Conservation (phyloP, 1,139 yeast genomes). For the Martiniozyma asiatica region DNA sequence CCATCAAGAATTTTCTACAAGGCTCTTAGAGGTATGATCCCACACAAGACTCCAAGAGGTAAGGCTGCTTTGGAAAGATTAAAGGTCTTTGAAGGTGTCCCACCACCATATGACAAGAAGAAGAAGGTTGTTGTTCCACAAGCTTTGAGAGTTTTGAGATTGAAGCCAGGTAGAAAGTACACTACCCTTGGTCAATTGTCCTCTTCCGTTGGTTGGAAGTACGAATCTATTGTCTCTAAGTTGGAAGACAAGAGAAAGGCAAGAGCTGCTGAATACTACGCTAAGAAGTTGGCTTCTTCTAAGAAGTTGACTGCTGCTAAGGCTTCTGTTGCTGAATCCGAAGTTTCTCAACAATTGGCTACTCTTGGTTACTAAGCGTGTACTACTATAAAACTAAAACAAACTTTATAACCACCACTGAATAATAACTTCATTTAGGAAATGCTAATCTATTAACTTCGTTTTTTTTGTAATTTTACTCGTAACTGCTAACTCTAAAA, state of each 20-base stretch:
- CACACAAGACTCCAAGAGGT: constrained; percentile 99
- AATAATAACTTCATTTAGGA: background rate
- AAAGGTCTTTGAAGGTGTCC: constrained; percentile 99
- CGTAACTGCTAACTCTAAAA: too few relatives aligned
- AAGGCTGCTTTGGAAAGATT: constrained; percentile 99
- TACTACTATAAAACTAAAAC: constrained; percentile 3
- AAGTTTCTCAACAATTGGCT: constrained; percentile 65
- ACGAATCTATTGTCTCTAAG: constrained; percentile 95
- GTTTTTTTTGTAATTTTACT: background rate
- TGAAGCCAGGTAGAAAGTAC: constrained; percentile 99
- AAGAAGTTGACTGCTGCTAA: constrained; percentile 76
- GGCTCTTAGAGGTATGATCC: constrained; percentile 98
- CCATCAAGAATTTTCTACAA: constrained; percentile 99
- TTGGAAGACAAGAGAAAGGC: constrained; percentile 99
- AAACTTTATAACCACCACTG: background rate
- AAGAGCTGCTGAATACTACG: constrained; percentile 97
- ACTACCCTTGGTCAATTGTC: constrained; percentile 96
- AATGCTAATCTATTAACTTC: background rate
- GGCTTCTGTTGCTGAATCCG: constrained; percentile 67
- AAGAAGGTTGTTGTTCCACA: constrained; percentile 99
- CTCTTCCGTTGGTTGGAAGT: constrained; percentile 98
- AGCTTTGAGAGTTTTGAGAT: constrained; percentile 98
- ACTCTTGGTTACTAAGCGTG: constrained; percentile 62
- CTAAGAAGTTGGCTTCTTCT: constrained; percentile 93
- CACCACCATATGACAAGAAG: constrained; percentile 99